These are phyloP conservation scores for Vigna hirtella DNA, from an alignment of 306 rosid species.

Conservation along the genomic window DNA sequence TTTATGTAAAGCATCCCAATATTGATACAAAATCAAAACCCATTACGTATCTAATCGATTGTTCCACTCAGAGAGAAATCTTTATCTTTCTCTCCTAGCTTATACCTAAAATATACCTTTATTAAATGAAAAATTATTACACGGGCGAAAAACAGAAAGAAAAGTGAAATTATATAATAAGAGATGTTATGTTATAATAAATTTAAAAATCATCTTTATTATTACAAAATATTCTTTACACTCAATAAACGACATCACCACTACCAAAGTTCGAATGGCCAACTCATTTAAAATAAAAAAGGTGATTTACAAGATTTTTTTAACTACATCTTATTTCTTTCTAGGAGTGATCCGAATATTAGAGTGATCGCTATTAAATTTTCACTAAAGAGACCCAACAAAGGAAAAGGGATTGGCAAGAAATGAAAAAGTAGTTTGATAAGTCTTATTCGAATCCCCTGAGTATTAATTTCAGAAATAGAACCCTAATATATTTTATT, in stretches of 20 bases:
- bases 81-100: slow-evolving; percentile 31
- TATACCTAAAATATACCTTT: slow-evolving; percentile 25
- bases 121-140: neutral
- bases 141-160: neutral
- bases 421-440: slow-evolving; percentile 1
- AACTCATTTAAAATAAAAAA: slow-evolving; percentile 17
- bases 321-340: slow-evolving; percentile 1
- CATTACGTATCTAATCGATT: slow-evolving; percentile 45
- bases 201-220: neutral
- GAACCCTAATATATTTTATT: neutral
- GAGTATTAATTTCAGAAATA: neutral
- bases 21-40: slow-evolving; percentile 45
- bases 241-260: slow-evolving; percentile 4
- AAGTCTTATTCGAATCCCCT: neutral
- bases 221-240: slow-evolving; percentile 12
- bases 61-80: slow-evolving; percentile 41
- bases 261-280: slow-evolving; percentile 25
- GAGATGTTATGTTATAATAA: neutral
- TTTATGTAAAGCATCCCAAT: slow-evolving; percentile 22
- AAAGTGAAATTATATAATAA: neutral
- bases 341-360: slow-evolving; percentile 18
- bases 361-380: slow-evolving; percentile 2
- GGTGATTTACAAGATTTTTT: neutral
- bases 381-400: neutral
- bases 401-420: neutral